A percentile compares a stretch with the other conserved stretches of the same genome.
Conservation (phyloP, 1,139 yeast species). For the Suhomyces taliae region DNA sequence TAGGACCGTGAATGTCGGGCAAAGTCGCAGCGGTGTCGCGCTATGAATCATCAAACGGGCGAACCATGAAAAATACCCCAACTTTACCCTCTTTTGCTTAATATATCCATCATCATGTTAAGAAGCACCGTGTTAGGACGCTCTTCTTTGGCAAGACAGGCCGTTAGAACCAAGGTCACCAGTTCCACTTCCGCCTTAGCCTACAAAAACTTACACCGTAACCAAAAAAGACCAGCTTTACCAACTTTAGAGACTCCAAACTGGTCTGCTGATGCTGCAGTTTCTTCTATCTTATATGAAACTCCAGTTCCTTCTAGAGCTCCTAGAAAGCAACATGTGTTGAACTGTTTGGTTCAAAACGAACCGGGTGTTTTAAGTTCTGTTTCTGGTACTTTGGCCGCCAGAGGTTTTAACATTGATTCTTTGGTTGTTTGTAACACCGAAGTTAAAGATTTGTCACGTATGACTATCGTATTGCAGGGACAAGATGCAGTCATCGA, state of each 20-base stretch:
- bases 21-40: slow-evolving; percentile 7
- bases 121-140: slow-evolving; percentile 7
- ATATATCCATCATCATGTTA: slow-evolving; percentile 4
- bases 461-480: slow-evolving; percentile 93
- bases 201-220: slow-evolving; percentile 85
- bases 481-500: slow-evolving; percentile 97
- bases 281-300: slow-evolving; percentile 90
- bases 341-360: slow-evolving; percentile 95
- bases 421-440: slow-evolving; percentile 96
- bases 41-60: slow-evolving; percentile 9
- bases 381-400: slow-evolving; percentile 94
- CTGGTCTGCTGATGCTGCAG: slow-evolving; percentile 96
- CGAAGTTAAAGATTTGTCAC: slow-evolving; percentile 89
- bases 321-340: slow-evolving; percentile 79
- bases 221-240: slow-evolving; percentile 83
- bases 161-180: slow-evolving; percentile 29
- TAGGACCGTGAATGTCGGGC: slow-evolving; percentile 6
- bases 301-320: slow-evolving; percentile 76
- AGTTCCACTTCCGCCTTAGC: slow-evolving; percentile 94
- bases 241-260: slow-evolving; percentile 94
- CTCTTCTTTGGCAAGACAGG: slow-evolving; percentile 8
- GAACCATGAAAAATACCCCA: slow-evolving; percentile 10
- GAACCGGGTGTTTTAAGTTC: slow-evolving; percentile 97
- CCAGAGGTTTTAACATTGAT: slow-evolving; percentile 97
- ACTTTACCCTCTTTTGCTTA: neutral